A percentile compares a stretch with the other conserved stretches of the same genome.
Conservation (phyloP, 257 asterid species). For the Nicotiana sylvestris region DNA sequence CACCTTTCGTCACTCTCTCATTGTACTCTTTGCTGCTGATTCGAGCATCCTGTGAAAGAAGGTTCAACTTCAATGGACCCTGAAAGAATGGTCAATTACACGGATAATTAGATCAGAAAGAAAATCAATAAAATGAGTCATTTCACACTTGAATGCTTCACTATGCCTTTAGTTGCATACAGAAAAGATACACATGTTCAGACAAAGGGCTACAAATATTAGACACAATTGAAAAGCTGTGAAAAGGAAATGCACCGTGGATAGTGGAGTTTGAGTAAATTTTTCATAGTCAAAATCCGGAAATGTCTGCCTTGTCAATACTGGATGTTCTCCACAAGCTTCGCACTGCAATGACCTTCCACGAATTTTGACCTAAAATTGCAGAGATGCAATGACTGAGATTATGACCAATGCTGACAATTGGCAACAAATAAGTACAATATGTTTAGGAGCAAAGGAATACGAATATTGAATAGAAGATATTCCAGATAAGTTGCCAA, state of each 20-base stretch:
- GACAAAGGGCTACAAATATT: neutral
- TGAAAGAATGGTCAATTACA: constrained; percentile 29
- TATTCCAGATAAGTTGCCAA: neutral
- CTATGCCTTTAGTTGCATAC: neutral
- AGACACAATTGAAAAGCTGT: neutral
- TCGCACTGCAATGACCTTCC: constrained; percentile 71
- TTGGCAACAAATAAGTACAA: neutral
- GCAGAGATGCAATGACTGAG: constrained; percentile 1
- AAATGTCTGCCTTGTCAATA: constrained; percentile 44
- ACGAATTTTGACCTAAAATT: constrained; percentile 63
- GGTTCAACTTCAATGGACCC: constrained; percentile 69
- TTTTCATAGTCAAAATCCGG: constrained; percentile 58
- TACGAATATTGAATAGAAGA: neutral
- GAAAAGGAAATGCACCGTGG: constrained; percentile 45
- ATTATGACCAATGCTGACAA: neutral
- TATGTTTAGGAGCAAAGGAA: neutral
- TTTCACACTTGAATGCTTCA: neutral
- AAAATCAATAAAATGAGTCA: neutral
- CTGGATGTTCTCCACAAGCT: constrained; percentile 68
- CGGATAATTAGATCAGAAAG: neutral
- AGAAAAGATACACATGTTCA: neutral
- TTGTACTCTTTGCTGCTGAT: constrained; percentile 74
- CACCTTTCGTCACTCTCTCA: constrained; percentile 41
- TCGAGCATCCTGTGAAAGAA: constrained; percentile 67
- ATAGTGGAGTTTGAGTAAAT: constrained; percentile 67